These are phyloP conservation scores for Candida boidinii DNA, from an alignment of 805 yeast species.

Conservation along the genomic window DNA sequence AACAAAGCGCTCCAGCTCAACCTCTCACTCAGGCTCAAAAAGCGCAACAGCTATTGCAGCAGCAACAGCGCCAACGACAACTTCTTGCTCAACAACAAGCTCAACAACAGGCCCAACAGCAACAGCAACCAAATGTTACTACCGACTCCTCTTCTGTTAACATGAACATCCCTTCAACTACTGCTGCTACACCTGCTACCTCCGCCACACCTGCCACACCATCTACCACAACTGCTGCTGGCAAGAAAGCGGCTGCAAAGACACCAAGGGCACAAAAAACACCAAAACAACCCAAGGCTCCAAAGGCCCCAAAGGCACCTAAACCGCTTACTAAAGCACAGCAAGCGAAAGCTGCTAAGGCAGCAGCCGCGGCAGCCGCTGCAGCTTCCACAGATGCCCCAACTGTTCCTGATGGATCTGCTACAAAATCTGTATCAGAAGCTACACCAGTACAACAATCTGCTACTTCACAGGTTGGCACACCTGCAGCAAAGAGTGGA, in stretches of 20 bases:
- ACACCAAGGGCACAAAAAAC: conserved; percentile 2
- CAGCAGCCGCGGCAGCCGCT: conserved; percentile 6
- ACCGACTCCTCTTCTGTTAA: neutral
- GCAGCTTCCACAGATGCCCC: conserved; percentile 7
- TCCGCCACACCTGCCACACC: conserved; percentile 5
- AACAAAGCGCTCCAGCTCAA: neutral
- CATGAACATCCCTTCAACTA: conserved; percentile 5
- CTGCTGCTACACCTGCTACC: conserved; percentile 8
- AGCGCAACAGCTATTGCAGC: conserved; percentile 3
- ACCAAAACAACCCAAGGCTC: conserved; percentile 1
- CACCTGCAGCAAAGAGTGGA: neutral
- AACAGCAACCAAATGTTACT: conserved; percentile 1
- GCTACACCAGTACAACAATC: conserved; percentile 2
- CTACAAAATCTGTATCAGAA: conserved; percentile 5
- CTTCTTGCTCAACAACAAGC: conserved; percentile 2
- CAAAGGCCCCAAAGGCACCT: conserved; percentile 6
- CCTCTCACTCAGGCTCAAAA: neutral
- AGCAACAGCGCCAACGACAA: conserved; percentile 2
- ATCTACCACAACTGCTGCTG: conserved; percentile 10
- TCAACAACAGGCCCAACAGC: conserved; percentile 4
- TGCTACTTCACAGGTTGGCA: too few relatives aligned
- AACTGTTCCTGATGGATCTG: neutral
- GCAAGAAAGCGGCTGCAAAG: conserved; percentile 7
- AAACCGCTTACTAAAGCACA: too few relatives aligned
- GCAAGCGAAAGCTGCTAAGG: too few relatives aligned